phyloP scores from a whole-genome alignment of 2,329 filamentous ascomycete genomes.

The Cercospora nicotianae region DNA sequence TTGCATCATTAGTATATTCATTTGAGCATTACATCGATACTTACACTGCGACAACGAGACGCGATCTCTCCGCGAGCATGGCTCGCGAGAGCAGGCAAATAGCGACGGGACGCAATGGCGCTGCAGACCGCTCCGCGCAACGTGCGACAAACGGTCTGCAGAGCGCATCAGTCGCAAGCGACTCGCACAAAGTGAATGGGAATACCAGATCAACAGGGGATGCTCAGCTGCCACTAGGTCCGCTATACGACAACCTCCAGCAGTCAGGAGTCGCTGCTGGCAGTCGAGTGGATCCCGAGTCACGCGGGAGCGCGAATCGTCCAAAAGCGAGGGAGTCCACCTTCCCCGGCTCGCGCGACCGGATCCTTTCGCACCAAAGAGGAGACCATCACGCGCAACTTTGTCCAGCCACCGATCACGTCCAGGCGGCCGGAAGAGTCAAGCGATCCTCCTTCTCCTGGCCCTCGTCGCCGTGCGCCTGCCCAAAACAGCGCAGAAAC shows the following conservation, averaged over 20 bases:
- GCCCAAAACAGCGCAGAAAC: neutral
- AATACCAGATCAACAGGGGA: neutral
- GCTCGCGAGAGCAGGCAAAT: neutral
- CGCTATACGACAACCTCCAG: neutral
- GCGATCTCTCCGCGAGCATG: neutral
- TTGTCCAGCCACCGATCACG: neutral
- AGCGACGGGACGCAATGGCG: neutral
- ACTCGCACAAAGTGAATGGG: neutral
- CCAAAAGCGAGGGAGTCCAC: constrained; percentile 1
- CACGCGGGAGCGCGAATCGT: neutral
- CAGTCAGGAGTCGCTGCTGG: neutral
- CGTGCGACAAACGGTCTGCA: neutral
- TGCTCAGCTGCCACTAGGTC: neutral
- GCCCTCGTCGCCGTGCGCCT: neutral
- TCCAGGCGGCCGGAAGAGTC: neutral
- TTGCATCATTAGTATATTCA: neutral
- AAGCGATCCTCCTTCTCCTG: neutral
- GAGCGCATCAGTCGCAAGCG: neutral
- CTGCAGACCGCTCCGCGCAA: neutral
- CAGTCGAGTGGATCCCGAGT: neutral
- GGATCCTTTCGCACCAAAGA: constrained; percentile 15
- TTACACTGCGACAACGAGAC: neutral
- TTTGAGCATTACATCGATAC: neutral
- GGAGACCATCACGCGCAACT: constrained; percentile 11
- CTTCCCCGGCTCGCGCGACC: constrained; percentile 12